These are phyloP conservation scores for Letharia columbiana DNA, from an alignment of 495 filamentous ascomycete species.

Conservation along the genomic window DNA sequence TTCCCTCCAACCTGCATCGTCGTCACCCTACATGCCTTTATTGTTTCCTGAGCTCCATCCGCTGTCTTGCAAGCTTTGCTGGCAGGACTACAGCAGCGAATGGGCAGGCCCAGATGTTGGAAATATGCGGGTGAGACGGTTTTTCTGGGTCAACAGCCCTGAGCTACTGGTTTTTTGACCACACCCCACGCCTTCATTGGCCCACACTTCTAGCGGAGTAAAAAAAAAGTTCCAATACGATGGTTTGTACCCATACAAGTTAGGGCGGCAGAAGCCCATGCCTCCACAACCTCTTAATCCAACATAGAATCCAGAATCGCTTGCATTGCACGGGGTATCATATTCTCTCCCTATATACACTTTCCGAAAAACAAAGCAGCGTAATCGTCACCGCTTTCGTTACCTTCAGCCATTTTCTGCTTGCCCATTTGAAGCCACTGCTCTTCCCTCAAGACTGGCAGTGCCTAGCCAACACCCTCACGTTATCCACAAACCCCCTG, in stretches of 20 bases:
- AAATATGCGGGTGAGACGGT: not conserved
- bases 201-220: not conserved
- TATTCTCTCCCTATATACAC: conserved; percentile 4
- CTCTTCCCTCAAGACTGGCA: conserved; percentile 2
- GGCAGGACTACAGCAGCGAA: not conserved
- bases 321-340: conserved; percentile 13
- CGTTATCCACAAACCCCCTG: conserved; percentile 77
- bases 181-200: not conserved
- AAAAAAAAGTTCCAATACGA: not conserved
- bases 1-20: not conserved
- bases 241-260: not conserved
- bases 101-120: not conserved
- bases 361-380: not conserved
- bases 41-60: not conserved
- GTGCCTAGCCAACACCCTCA: conserved; percentile 54
- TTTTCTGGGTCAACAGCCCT: not conserved
- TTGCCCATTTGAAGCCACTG: not conserved
- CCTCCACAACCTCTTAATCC: not conserved
- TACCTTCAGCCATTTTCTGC: not conserved
- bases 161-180: not conserved
- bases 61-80: not conserved
- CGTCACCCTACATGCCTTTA: not conserved
- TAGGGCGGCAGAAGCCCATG: not conserved
- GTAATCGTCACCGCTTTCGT: not conserved
- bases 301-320: conserved; percentile 6